Conservation (phyloP, 1,284 basidiomycete species). For the Mycena citricolor region DNA sequence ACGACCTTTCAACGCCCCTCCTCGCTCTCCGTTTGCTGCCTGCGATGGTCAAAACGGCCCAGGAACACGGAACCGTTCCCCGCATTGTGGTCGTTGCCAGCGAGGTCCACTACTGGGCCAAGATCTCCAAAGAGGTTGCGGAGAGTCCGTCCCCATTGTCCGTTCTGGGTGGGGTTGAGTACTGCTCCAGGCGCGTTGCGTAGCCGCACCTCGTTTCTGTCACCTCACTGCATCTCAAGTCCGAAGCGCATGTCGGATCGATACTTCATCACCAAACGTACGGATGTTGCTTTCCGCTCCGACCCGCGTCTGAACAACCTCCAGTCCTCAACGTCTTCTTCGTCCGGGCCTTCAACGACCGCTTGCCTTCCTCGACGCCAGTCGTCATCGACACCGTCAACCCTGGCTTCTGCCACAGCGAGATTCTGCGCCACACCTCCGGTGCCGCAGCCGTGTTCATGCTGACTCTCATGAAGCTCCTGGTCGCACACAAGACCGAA, state of each 20-base stretch:
- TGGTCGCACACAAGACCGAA: slow-evolving; percentile 29
- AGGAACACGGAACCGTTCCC: slow-evolving; percentile 17
- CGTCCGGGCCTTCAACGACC: slow-evolving; percentile 31
- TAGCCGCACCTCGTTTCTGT: too few relatives aligned
- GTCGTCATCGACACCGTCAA: slow-evolving; percentile 33
- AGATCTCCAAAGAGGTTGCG: slow-evolving; percentile 26
- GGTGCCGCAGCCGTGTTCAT: not conserved
- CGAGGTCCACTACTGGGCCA: slow-evolving; percentile 28
- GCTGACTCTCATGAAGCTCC: not conserved
- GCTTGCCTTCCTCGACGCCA: slow-evolving; percentile 29
- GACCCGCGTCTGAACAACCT: not conserved
- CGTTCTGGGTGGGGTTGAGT: slow-evolving; percentile 6
- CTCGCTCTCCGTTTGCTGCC: slow-evolving; percentile 31
- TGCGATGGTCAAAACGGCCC: slow-evolving; percentile 23
- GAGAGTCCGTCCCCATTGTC: slow-evolving; percentile 12
- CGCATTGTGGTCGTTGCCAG: slow-evolving; percentile 30
- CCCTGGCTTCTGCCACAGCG: slow-evolving; percentile 34
- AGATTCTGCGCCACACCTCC: slow-evolving; percentile 19
- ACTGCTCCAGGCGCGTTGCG: not conserved
- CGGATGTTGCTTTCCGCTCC: slow-evolving; percentile 4
- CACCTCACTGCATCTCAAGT: too few relatives aligned
- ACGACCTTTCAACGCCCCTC: slow-evolving; percentile 29
- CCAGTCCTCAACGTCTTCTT: slow-evolving; percentile 34
- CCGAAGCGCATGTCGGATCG: not conserved
- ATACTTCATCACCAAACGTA: slow-evolving; percentile 12